A percentile compares a stretch with the other conserved stretches of the same genome.
Conservation (phyloP, 768 basidiomycete species). For the Hebeloma cylindrosporum region DNA sequence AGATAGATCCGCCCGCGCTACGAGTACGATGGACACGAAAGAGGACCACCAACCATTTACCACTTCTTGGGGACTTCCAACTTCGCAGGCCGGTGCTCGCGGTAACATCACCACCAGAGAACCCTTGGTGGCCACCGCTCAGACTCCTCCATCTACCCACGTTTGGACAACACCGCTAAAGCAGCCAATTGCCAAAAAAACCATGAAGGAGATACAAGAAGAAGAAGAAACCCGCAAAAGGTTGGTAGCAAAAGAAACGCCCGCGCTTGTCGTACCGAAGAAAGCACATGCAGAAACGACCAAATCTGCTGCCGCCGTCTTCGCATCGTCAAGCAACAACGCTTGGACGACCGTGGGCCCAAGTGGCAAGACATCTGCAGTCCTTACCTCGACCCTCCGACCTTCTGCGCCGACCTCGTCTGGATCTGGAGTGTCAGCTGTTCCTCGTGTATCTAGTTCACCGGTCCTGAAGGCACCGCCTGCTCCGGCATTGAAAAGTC, state of each 20-base stretch:
- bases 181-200: conserved; percentile 68
- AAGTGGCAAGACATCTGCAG: conserved; percentile 57
- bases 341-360: conserved; percentile 90
- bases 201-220: conserved; percentile 98
- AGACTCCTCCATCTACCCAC: conserved; percentile 35
- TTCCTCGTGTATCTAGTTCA: conserved; percentile 32
- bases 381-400: conserved; percentile 35
- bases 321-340: conserved; percentile 37
- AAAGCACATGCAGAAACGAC: conserved; percentile 80
- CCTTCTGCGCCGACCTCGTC: conserved; percentile 31
- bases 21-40: conserved; percentile 33
- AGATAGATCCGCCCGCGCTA: conserved; percentile 55
- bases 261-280: conserved; percentile 54
- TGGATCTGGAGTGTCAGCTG: conserved; percentile 13
- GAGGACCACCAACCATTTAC: conserved; percentile 66
- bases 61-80: conserved; percentile 83
- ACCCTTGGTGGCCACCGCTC: conserved; percentile 27
- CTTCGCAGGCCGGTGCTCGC: conserved; percentile 74
- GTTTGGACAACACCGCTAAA: conserved; percentile 77
- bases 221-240: conserved; percentile 92
- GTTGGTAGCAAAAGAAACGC: conserved; percentile 56
- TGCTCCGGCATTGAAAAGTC: conserved; percentile 30
- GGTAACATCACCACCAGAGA: conserved; percentile 42
- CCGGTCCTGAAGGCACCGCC: conserved; percentile 34
- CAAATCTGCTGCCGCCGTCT: conserved; percentile 33